These are phyloP conservation scores for Macrophomina phaseolina DNA, from an alignment of 2,329 filamentous ascomycete species.

Conservation along the genomic window DNA sequence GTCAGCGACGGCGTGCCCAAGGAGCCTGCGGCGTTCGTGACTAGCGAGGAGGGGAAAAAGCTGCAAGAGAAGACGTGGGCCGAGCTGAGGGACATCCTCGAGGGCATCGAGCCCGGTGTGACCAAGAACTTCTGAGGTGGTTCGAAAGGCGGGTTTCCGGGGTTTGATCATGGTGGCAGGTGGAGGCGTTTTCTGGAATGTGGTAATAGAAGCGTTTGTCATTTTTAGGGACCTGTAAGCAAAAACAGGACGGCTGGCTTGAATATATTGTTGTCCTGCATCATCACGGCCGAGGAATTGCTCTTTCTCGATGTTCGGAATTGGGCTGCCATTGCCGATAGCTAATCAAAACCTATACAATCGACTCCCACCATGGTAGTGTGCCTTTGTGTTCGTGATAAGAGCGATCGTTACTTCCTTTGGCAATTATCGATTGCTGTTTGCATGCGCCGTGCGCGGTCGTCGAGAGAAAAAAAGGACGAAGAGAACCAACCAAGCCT, in stretches of 20 bases:
- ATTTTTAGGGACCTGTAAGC: neutral
- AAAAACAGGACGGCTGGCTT: too few species aligned
- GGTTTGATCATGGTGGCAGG: neutral
- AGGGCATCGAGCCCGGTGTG: slow-evolving; percentile 43
- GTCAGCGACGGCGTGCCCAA: slow-evolving; percentile 42
- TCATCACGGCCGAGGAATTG: too few species aligned
- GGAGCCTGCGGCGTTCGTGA: slow-evolving; percentile 40
- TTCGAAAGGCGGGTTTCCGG: too few species aligned
- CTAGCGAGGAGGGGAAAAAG: slow-evolving; percentile 43
- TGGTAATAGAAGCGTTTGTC: neutral
- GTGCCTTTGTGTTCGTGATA: neutral
- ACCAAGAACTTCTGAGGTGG: slow-evolving; percentile 28
- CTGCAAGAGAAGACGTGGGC: slow-evolving; percentile 47
- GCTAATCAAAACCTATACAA: slow-evolving; percentile 23
- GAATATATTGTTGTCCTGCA: too few species aligned
- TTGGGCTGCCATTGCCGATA: neutral
- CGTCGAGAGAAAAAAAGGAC: slow-evolving; percentile 2
- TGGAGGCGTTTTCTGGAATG: neutral
- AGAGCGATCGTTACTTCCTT: slow-evolving; percentile 24
- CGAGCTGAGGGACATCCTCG: slow-evolving; percentile 47
- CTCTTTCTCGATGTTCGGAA: neutral
- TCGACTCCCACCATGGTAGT: slow-evolving; percentile 5
- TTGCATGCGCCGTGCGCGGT: neutral
- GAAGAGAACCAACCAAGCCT: neutral
- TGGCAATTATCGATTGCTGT: slow-evolving; percentile 8